These are phyloP conservation scores for Penicillium atrosanguineum DNA, from an alignment of 495 filamentous ascomycete species.

Conservation along the genomic window DNA sequence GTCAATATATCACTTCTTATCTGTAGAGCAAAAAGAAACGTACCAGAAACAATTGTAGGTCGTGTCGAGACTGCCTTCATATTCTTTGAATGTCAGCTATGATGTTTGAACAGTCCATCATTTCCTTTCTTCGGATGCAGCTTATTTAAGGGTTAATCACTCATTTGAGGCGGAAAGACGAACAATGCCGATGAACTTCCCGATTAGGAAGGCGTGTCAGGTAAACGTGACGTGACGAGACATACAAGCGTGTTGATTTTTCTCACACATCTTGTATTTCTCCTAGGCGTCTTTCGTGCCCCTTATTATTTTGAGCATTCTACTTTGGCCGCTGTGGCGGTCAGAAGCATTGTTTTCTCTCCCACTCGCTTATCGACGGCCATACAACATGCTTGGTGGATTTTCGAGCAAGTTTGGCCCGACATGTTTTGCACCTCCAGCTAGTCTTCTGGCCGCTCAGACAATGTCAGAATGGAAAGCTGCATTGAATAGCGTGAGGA, in stretches of 20 bases:
- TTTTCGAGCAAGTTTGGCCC: slow-evolving; percentile 18
- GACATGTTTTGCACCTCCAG: slow-evolving; percentile 16
- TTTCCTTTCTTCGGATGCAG: too few species aligned
- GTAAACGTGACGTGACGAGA: not conserved
- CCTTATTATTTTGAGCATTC: not conserved
- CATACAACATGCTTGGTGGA: slow-evolving; percentile 17
- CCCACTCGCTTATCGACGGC: not conserved
- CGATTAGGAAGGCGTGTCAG: not conserved
- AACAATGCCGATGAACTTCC: not conserved
- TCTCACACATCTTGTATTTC: not conserved
- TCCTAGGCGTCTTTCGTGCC: not conserved
- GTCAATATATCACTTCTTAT: not conserved
- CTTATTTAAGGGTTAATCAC: not conserved
- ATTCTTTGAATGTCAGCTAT: too few species aligned
- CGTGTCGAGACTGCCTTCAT: too few species aligned
- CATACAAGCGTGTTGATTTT: not conserved
- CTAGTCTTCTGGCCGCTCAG: slow-evolving; percentile 7
- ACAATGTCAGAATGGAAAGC: slow-evolving; percentile 34
- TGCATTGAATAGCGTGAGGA: slow-evolving; percentile 33
- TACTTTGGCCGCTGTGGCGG: not conserved
- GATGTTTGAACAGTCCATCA: too few species aligned
- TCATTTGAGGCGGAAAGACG: not conserved
- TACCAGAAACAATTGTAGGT: not conserved
- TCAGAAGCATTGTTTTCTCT: not conserved
- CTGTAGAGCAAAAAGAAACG: not conserved